Percentiles rank a stretch among this genome's conserved stretches.
phyloP scores from a whole-genome alignment of 768 basidiomycete genomes.

The Pholiota molesta region DNA sequence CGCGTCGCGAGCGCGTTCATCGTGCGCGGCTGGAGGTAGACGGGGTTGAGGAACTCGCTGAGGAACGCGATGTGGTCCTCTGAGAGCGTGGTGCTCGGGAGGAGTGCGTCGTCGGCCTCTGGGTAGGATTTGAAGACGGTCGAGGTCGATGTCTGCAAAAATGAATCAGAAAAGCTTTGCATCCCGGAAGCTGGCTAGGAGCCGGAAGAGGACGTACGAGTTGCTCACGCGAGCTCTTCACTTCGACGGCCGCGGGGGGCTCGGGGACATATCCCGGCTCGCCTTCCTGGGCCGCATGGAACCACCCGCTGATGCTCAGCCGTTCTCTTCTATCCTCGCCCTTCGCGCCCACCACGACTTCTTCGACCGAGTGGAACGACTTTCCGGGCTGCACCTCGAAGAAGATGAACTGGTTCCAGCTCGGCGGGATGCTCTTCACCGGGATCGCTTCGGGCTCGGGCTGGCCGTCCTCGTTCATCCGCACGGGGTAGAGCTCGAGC shows the following conservation, averaged over 20 bases:
- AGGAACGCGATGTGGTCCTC: conserved; percentile 72
- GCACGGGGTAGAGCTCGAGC: conserved; percentile 87
- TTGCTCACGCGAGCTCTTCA: conserved; percentile 89
- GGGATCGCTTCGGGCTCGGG: conserved; percentile 73
- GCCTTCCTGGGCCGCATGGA: conserved; percentile 88
- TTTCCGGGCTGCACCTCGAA: conserved; percentile 93
- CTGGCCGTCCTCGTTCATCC: conserved; percentile 57
- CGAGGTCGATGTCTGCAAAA: conserved; percentile 58
- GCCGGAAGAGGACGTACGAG: conserved; percentile 62
- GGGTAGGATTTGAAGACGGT: conserved; percentile 62
- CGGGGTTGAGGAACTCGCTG: conserved; percentile 82
- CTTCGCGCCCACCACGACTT: conserved; percentile 83
- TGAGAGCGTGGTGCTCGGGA: conserved; percentile 56
- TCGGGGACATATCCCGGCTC: conserved; percentile 84
- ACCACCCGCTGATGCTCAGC: conserved; percentile 95
- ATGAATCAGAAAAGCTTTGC: conserved; percentile 7
- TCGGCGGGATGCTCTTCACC: conserved; percentile 69
- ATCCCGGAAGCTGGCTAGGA: too few species aligned
- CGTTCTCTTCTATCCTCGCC: conserved; percentile 71
- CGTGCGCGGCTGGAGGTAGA: conserved; percentile 83
- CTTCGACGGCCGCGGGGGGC: conserved; percentile 35
- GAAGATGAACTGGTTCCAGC: conserved; percentile 89
- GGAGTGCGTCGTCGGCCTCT: conserved; percentile 46
- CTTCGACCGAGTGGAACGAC: conserved; percentile 97
- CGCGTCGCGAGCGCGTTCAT: conserved; percentile 78